phyloP scores from a whole-genome alignment of 805 yeast genomes.

The Metschnikowia kunwiensis region DNA sequence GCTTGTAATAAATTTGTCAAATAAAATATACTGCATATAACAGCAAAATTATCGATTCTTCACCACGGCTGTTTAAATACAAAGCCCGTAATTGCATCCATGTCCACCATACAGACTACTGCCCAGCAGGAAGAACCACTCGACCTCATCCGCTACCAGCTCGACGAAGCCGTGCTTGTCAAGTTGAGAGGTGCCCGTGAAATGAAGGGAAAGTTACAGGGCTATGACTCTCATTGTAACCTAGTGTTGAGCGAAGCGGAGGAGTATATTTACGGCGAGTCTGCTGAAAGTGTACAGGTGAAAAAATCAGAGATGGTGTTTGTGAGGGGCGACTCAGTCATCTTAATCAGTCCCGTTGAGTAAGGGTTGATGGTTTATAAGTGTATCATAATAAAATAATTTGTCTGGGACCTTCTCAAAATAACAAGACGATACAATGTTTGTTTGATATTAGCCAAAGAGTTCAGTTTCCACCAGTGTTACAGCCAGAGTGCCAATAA shows the following conservation, averaged over 20 bases:
- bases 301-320: slow-evolving; percentile 84
- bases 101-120: slow-evolving; percentile 34
- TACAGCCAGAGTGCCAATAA: too few species aligned
- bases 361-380: slow-evolving; percentile 4
- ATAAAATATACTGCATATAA: not conserved
- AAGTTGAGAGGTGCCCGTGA: slow-evolving; percentile 94
- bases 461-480: too few species aligned
- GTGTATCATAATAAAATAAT: slow-evolving; percentile 6
- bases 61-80: not conserved
- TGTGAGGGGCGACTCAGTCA: slow-evolving; percentile 97
- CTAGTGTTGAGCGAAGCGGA: slow-evolving; percentile 90
- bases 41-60: not conserved
- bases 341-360: slow-evolving; percentile 58
- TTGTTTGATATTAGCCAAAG: too few species aligned
- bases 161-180: slow-evolving; percentile 83
- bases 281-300: slow-evolving; percentile 39
- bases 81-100: too few species aligned
- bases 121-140: slow-evolving; percentile 67
- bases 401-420: too few species aligned
- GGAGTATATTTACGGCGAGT: slow-evolving; percentile 68
- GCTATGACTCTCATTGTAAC: slow-evolving; percentile 95
- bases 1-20: too few species aligned
- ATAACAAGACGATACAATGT: too few species aligned
- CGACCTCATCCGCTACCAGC: slow-evolving; percentile 77
- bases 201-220: slow-evolving; percentile 84